phyloP scores from a whole-genome alignment of 2,329 filamentous ascomycete species.

The Botrytis hyacinthi region DNA sequence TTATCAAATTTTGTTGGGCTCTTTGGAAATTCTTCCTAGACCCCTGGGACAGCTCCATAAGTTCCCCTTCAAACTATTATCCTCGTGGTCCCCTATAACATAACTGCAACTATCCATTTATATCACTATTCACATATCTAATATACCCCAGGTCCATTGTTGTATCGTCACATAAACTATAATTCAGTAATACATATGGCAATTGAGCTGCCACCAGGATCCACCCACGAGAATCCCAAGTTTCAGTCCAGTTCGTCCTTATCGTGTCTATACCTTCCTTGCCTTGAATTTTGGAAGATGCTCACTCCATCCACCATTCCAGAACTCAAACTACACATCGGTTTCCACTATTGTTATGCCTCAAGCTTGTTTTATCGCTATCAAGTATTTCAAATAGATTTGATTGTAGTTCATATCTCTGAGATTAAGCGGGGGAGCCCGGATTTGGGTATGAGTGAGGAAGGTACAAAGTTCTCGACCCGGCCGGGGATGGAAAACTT shows the following conservation, averaged over 20 bases:
- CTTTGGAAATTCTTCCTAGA: background rate
- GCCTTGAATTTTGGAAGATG: background rate
- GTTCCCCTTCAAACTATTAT: background rate
- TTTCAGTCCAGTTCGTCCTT: slow-evolving; percentile 13
- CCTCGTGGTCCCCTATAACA: background rate
- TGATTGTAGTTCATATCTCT: background rate
- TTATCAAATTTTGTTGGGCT: background rate
- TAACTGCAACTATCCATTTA: background rate
- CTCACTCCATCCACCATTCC: background rate
- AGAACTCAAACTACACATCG: background rate
- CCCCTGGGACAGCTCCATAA: background rate
- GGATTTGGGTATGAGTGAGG: background rate
- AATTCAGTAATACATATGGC: background rate
- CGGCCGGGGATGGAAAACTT: background rate
- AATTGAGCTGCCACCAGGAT: background rate
- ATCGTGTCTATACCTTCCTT: background rate
- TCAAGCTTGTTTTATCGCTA: background rate
- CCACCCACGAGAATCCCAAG: background rate
- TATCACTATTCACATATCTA: background rate
- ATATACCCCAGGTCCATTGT: background rate
- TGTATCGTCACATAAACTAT: background rate
- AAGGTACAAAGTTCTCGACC: background rate
- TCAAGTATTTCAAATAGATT: background rate
- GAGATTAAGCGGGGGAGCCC: background rate
- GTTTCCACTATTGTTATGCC: background rate